phyloP scores from a whole-genome alignment of 176 grass and related monocot species.

The Tuctoria greenei region DNA sequence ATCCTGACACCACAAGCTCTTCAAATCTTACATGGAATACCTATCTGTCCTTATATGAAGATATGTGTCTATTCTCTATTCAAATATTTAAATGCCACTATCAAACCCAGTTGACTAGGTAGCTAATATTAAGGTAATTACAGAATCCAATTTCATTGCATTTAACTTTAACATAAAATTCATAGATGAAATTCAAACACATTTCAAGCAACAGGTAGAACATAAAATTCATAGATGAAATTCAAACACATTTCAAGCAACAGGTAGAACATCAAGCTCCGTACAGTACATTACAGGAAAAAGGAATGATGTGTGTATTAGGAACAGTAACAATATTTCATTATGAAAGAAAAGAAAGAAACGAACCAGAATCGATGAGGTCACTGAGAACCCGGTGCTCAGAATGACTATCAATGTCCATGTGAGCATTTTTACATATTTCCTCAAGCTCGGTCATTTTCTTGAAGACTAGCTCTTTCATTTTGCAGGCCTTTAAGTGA shows the following conservation, averaged over 20 bases:
- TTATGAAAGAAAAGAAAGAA: conserved; percentile 37
- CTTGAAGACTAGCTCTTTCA: conserved; percentile 90
- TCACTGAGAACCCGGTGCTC: conserved; percentile 47
- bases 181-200: too few relatives aligned
- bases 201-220: too few relatives aligned
- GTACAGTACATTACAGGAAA: background rate
- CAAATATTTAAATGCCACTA: background rate
- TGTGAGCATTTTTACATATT: conserved; percentile 70
- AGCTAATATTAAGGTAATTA: background rate
- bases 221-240: too few relatives aligned
- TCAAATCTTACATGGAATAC: background rate
- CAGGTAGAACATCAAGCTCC: background rate
- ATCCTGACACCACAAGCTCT: background rate
- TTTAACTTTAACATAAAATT: too few relatives aligned
- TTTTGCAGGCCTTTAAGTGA: conserved; percentile 73
- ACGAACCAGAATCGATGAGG: conserved; percentile 74
- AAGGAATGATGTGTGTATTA: background rate
- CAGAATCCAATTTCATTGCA: too few relatives aligned
- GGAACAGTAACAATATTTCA: conserved; percentile 22
- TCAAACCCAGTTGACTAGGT: background rate
- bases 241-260: background rate
- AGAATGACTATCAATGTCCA: conserved; percentile 60
- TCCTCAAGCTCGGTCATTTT: conserved; percentile 83
- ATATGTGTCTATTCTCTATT: background rate
- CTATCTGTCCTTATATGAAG: background rate